Evolutionary conservation across 148 eudicot species (phyloP), one percentile per base, ranked within the genome.

Genomic region (Diospyros lotus): DNA sequence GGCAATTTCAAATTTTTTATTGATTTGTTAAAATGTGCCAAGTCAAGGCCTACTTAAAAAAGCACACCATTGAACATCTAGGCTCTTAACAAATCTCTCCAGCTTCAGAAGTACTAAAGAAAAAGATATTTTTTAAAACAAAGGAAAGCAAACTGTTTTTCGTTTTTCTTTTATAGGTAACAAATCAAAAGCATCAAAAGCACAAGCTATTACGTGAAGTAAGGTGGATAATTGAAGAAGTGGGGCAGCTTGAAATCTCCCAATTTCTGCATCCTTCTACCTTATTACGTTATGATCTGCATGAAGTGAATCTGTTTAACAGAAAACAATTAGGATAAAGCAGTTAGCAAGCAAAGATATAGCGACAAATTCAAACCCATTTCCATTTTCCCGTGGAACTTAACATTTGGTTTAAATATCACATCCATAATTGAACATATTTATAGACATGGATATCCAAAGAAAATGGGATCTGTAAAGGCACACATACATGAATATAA

Each of bases 221-320:
- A 90, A 1, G 98, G 98, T n/a, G 96, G 98, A 65, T 94, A 92
- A 77, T 94, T 90, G 85, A 92, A 94, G 91, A 94, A 92, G 50
- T 85, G 88, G 66, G 98, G 98, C 80, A 92, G 89, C 90, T 90
- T 94, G 80, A 88, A 89, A 78, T 94, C 96, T 70, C 95, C 97
- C 84, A 90, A 76, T 76, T 84, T 90, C 87, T 94, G 95, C 97
- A 94, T 94, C 80, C 72, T 58, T 64, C 50, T 42, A 44, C 17
- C 68, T 66, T 58, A 53, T 28, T 45, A 15, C 60, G 7, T 51
- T 78, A 28, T 66, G 58, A 78, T 17, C 55, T 40, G 38, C 68
- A 60, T 74, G 64, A 9, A 65, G 8, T 40, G 64, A 11, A 75
- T 55, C 54, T 42, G 64, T 43, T 43, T 40, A 64, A 12, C 6